These are phyloP conservation scores for Triticum timopheevii DNA, from an alignment of 176 grass and related monocot species.

Conservation along the genomic window DNA sequence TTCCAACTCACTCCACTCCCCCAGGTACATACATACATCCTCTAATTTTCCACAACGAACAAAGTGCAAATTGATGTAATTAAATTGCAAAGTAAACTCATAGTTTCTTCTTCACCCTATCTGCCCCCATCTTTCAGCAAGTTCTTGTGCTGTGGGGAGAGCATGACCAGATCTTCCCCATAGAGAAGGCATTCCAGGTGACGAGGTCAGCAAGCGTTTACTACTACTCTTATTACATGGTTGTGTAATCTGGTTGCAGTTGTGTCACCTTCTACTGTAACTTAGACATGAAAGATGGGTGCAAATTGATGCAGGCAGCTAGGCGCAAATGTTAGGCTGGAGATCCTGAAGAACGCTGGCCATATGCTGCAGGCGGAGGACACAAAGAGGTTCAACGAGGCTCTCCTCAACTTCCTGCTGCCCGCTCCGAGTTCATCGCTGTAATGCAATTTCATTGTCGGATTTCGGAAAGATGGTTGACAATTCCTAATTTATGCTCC, in stretches of 20 bases:
- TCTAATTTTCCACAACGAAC: neutral
- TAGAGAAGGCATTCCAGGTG: constrained; percentile 61
- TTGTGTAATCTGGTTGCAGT: neutral
- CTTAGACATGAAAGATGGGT: constrained; percentile 8
- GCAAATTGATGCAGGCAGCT: constrained; percentile 49
- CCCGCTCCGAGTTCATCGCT: constrained; percentile 29
- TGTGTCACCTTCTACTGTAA: neutral
- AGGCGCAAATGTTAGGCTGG: constrained; percentile 61
- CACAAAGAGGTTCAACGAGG: constrained; percentile 55
- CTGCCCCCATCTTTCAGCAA: constrained; percentile 35
- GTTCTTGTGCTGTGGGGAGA: constrained; percentile 90
- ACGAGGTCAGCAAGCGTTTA: constrained; percentile 45
- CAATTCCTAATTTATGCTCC: neutral
- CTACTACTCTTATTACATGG: neutral
- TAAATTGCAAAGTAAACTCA: neutral
- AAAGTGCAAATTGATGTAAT: neutral
- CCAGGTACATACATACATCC: constrained; percentile 39
- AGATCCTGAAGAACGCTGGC: constrained; percentile 63
- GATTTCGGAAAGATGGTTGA: neutral
- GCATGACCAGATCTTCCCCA: constrained; percentile 75
- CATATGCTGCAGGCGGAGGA: constrained; percentile 81
- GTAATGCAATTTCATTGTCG: neutral
- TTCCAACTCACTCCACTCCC: constrained; percentile 76
- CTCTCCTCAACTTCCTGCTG: constrained; percentile 65
- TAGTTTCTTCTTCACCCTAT: neutral